A percentile compares a stretch with the other conserved stretches of the same genome.
phyloP scores from a whole-genome alignment of 78 protist genomes.

The Dictyostelium intermedium region DNA sequence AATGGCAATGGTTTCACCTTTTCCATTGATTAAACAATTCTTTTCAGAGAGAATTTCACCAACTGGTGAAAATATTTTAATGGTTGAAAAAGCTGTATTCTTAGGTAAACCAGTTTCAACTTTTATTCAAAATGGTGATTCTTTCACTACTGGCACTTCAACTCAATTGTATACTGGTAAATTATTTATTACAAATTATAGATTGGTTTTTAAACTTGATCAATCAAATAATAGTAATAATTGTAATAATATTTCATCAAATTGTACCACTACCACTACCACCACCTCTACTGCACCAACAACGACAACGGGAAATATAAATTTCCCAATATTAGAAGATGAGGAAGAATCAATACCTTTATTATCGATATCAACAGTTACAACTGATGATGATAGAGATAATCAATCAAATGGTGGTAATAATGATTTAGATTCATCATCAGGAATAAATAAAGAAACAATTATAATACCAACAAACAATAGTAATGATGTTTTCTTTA shows the following conservation, averaged over 20 bases:
- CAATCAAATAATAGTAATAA: too few relatives aligned
- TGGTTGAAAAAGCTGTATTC: conserved; percentile 26
- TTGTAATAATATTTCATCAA: background rate
- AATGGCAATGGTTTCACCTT: background rate
- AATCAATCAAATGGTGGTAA: background rate
- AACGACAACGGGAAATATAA: too few relatives aligned
- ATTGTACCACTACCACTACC: too few relatives aligned
- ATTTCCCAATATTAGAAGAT: background rate
- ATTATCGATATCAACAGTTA: background rate
- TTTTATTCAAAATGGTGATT: conserved; percentile 22
- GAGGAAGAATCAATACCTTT: background rate
- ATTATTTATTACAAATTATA: conserved; percentile 37
- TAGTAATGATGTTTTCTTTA: background rate
- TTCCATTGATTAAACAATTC: conserved; percentile 12
- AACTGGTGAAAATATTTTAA: conserved; percentile 48
- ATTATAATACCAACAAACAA: background rate
- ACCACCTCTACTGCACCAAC: too few relatives aligned
- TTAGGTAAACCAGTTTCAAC: background rate
- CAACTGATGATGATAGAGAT: conserved; percentile 7
- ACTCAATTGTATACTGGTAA: conserved; percentile 9
- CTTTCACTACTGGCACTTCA: background rate
- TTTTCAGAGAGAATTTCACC: conserved; percentile 22
- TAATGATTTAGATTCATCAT: background rate
- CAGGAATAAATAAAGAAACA: background rate
- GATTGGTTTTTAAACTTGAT: conserved; percentile 48